Conservation (phyloP, 768 basidiomycete species). For the Boletus rubescentipes region DNA sequence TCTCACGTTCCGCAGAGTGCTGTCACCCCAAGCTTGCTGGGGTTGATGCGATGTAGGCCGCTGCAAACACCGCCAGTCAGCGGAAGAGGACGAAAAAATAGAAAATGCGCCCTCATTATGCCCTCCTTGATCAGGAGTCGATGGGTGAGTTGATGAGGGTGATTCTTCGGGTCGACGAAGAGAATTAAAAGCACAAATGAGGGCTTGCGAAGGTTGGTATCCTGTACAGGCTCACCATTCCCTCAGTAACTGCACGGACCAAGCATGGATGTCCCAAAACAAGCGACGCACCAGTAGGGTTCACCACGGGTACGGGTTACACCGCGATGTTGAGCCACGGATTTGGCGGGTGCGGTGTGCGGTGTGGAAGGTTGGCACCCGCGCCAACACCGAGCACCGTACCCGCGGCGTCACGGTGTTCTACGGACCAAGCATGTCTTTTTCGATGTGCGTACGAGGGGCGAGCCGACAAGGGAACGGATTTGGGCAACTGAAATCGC, state of each 20-base stretch:
- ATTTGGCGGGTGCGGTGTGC: too few relatives aligned
- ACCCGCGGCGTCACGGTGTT: too few relatives aligned
- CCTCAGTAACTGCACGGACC: neutral
- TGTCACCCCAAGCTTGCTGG: conserved; percentile 4
- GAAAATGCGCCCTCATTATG: neutral
- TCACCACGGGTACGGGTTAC: too few relatives aligned
- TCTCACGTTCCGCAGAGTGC: conserved; percentile 7
- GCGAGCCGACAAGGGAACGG: too few relatives aligned
- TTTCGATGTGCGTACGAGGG: too few relatives aligned
- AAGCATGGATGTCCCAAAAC: neutral
- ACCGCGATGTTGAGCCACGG: too few relatives aligned
- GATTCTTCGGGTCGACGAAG: neutral
- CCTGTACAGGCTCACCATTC: neutral
- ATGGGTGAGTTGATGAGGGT: neutral
- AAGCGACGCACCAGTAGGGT: neutral
- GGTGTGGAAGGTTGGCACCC: too few relatives aligned
- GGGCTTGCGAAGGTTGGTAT: conserved; percentile 14
- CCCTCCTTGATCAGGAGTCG: neutral
- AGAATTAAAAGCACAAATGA: conserved; percentile 12
- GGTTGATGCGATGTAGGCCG: neutral
- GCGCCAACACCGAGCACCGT: too few relatives aligned
- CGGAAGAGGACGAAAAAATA: neutral
- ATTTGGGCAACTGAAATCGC: too few relatives aligned
- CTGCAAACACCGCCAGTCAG: neutral
- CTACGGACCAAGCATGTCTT: too few relatives aligned